Conservation (phyloP, 495 filamentous ascomycete genomes). For the Corynascus novoguineensis region DNA sequence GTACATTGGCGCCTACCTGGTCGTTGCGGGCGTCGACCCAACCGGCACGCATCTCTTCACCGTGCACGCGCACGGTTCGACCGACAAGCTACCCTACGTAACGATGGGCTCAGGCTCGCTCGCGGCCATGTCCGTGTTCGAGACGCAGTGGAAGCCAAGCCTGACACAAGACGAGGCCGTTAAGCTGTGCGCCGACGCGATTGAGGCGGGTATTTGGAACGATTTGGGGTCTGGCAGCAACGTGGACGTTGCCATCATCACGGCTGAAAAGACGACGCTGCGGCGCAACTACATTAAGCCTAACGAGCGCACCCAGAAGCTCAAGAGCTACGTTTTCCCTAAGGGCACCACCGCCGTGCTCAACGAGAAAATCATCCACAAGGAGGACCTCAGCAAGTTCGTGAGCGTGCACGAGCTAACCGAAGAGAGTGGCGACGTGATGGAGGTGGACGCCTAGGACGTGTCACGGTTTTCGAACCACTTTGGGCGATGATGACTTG, state of each 20-base stretch:
- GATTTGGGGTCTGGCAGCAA: conserved; percentile 96
- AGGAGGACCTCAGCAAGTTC: conserved; percentile 91
- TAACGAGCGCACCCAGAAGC: conserved; percentile 86
- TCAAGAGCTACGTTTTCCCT: conserved; percentile 84
- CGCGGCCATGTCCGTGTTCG: conserved; percentile 97
- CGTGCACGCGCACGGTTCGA: conserved; percentile 96
- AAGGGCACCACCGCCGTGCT: conserved; percentile 87
- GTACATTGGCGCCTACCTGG: conserved; percentile 95
- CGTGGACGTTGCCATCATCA: conserved; percentile 94
- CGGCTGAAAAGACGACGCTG: conserved; percentile 84
- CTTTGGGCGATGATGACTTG: too few species aligned
- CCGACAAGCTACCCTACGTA: conserved; percentile 98
- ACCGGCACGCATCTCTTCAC: conserved; percentile 96
- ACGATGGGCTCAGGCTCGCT: conserved; percentile 97
- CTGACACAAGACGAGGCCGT: conserved; percentile 78
- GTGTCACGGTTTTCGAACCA: background rate
- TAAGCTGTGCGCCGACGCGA: conserved; percentile 76
- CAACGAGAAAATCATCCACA: conserved; percentile 87
- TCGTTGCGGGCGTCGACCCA: conserved; percentile 95
- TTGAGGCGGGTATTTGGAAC: conserved; percentile 98
- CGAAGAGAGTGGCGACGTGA: conserved; percentile 72
- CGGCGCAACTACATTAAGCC: conserved; percentile 86
- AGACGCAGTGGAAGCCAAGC: conserved; percentile 85
- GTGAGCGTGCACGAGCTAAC: conserved; percentile 83
- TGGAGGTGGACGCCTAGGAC: conserved; percentile 81